Evolutionary conservation across 2,329 filamentous ascomycete genomes (phyloP).

Genomic region (Thelonectria rubi): DNA sequence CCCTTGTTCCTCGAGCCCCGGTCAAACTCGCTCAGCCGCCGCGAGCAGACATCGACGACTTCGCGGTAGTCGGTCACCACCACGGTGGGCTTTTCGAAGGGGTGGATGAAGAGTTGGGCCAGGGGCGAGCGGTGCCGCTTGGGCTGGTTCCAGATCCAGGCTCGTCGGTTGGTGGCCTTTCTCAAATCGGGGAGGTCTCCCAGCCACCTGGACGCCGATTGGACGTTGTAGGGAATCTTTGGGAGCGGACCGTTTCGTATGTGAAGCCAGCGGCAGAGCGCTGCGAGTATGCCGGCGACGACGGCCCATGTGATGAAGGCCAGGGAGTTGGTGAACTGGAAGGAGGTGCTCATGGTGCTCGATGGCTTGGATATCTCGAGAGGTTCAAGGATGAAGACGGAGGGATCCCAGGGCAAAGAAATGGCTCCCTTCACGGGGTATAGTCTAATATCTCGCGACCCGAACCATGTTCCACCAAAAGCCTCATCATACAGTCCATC

Average conservation of each 20-base stretch:
- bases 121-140: slow-evolving; percentile 41
- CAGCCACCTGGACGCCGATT: slow-evolving; percentile 29
- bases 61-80: slow-evolving; percentile 48
- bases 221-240: slow-evolving; percentile 41
- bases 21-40: slow-evolving; percentile 47
- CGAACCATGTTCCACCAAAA: too few relatives aligned
- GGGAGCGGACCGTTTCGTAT: slow-evolving; percentile 35
- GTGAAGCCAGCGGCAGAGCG: slow-evolving; percentile 2
- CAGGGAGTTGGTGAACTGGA: too few relatives aligned
- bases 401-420: too few relatives aligned
- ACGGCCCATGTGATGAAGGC: background rate
- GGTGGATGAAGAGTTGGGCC: slow-evolving; percentile 47
- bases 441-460: too few relatives aligned
- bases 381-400: too few relatives aligned
- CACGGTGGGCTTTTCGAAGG: slow-evolving; percentile 44
- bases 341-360: too few relatives aligned
- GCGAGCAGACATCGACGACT: slow-evolving; percentile 46
- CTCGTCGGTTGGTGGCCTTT: slow-evolving; percentile 32
- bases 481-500: too few relatives aligned
- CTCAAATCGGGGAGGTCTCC: slow-evolving; percentile 37
- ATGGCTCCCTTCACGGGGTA: too few relatives aligned
- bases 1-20: slow-evolving; percentile 38
- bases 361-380: too few relatives aligned
- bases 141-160: slow-evolving; percentile 43
- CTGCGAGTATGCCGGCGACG: background rate